Evolutionary conservation across 139 green algal species (phyloP), one percentile per base, ranked within the genome.

Genomic region (Chlorella ohadii): DNA sequence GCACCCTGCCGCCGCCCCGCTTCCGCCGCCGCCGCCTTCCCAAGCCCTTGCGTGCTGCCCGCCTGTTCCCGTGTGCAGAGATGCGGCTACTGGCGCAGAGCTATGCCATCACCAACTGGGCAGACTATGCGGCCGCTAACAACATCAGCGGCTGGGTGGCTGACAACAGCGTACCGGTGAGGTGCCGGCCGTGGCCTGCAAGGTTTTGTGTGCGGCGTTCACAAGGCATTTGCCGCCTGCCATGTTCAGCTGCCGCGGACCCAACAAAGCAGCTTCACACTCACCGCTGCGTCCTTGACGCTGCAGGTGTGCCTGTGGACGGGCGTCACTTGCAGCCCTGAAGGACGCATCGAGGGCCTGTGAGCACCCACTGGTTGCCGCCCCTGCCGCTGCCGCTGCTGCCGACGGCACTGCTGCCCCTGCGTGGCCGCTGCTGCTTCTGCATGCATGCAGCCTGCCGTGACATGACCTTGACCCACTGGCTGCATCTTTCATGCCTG

Each of bases 81-180:
- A n/a, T 72, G 59, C 57, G 38, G 31, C 76, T 82, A 25, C 76
- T 82, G 34, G 17, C 78, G 11, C 78, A 75, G 41, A 55, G 31
- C 15, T 27, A 64, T 20, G 63, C 78, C 4, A 61, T 83, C n/a
- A 44, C 41, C 16, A 83, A 83, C 41, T 83, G 78, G 78, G 78
- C 64, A 12, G 61, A 34, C 17, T 83, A 74, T 5, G 22, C 16
- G 13, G 63, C 63, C 1, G 63, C 39, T 15, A 73, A 83, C 78
- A 65, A 64, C 28, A 36, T 65, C 22, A 33, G 19, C 13, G 78
- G 78, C 63, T 83, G 78, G 76, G 76, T 82, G 63, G 61, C 44
- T 0, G 63, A 83, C 63, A 73, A 73, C 63, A 73, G 41, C 12
- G 78, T 83, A 39, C 78, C 78, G 11, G 63, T 59, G 15, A 59